Evolutionary conservation across 768 basidiomycete species (phyloP).

Genomic region (Trametes elegans): DNA sequence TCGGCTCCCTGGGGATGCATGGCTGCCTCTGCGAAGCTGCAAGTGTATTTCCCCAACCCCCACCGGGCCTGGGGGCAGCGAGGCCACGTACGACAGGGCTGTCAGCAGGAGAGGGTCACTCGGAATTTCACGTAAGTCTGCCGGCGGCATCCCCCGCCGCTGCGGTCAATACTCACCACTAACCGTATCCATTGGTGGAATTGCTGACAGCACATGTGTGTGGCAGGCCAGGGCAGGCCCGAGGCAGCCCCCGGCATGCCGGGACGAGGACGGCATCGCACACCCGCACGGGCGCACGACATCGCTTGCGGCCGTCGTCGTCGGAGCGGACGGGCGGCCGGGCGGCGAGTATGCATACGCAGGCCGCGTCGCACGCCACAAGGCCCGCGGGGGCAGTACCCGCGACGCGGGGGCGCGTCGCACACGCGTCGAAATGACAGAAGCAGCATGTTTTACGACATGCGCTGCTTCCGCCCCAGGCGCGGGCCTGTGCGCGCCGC

Average conservation of each 20-base stretch:
- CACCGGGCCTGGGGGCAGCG: background rate
- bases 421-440: background rate
- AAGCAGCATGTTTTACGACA: conserved; percentile 6
- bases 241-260: background rate
- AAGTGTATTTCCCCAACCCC: too few species aligned
- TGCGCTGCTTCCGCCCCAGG: background rate
- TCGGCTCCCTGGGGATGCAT: background rate
- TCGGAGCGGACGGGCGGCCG: background rate
- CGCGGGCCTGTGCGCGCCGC: background rate
- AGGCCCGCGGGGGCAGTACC: conserved; percentile 9
- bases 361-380: conserved; percentile 15
- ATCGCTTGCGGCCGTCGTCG: background rate
- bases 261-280: conserved; percentile 1
- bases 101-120: background rate
- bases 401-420: background rate
- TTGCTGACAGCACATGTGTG: too few species aligned
- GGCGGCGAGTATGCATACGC: conserved; percentile 13
- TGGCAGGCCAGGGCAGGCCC: background rate
- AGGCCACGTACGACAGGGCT: background rate
- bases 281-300: background rate
- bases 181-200: too few species aligned
- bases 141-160: background rate
- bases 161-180: background rate
- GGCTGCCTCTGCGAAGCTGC: too few species aligned
- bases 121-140: background rate